A percentile compares a stretch with the other conserved stretches of the same genome.
Evolutionary conservation across 352 stramenopile species (phyloP).

Genomic region (Phytophthora palmivora): DNA sequence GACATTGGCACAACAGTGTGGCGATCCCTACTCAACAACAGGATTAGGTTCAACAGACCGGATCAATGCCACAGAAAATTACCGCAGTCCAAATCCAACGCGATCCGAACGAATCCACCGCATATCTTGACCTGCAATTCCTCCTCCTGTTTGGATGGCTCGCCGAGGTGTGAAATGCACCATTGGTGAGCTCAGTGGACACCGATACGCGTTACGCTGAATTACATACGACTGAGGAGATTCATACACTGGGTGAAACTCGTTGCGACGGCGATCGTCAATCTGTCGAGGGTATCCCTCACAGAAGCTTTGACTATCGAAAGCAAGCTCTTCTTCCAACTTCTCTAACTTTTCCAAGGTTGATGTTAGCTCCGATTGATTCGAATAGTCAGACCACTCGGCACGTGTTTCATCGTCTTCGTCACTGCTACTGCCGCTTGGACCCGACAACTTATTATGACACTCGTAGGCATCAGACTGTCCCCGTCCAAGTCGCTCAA

Average conservation of each 20-base stretch:
- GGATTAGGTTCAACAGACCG: background rate
- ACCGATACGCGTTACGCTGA: conserved; percentile 24
- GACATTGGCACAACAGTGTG: conserved; percentile 5
- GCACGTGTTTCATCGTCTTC: conserved; percentile 13
- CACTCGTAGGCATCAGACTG: background rate
- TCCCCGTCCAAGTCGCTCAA: conserved; percentile 11
- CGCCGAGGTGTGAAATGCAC: conserved; percentile 12
- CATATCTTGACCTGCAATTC: conserved; percentile 12
- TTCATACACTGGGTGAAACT: conserved; percentile 17
- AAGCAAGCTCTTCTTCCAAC: conserved; percentile 32
- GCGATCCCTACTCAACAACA: conserved; percentile 9
- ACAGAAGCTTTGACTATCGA: conserved; percentile 14
- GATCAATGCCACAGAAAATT: conserved; percentile 1
- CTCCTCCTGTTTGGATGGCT: conserved; percentile 3
- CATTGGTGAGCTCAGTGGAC: conserved; percentile 19
- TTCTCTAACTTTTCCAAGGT: conserved; percentile 29
- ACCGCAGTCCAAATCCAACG: conserved; percentile 27
- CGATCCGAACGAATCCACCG: conserved; percentile 24
- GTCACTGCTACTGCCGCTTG: conserved; percentile 19
- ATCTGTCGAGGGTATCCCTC: background rate
- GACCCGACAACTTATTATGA: conserved; percentile 21
- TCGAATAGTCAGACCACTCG: conserved; percentile 30
- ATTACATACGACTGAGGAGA: conserved; percentile 15
- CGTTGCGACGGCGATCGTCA: conserved; percentile 3
- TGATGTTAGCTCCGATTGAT: conserved; percentile 27